Percentiles rank a stretch among this genome's conserved stretches.
These are phyloP conservation scores for Exobasidium rhododendri DNA, from an alignment of 1,284 basidiomycete genomes.

Conservation along the genomic window DNA sequence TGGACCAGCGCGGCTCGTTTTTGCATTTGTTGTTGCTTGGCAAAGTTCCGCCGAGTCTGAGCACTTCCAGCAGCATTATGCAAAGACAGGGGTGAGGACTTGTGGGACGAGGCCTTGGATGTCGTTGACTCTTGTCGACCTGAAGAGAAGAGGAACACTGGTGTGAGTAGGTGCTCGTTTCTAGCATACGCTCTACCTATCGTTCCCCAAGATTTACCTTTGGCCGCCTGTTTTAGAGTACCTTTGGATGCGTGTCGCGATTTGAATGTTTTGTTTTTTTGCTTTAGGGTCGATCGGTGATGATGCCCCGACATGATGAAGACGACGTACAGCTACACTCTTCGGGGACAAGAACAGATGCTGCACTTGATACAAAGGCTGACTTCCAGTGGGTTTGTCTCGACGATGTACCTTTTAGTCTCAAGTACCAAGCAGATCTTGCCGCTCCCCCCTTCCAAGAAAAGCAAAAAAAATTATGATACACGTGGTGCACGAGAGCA, in stretches of 20 bases:
- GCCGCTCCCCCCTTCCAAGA: no score
- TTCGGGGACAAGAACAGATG: no score
- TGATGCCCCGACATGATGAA: conserved; percentile 29
- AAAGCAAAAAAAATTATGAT: no score
- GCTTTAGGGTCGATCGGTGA: conserved; percentile 44
- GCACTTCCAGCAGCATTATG: conserved; percentile 39
- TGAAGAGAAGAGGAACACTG: conserved; percentile 1
- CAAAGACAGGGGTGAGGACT: conserved; percentile 32
- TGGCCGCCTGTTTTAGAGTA: conserved; percentile 35
- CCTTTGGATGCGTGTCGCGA: conserved; percentile 51
- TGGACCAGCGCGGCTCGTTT: conserved; percentile 41
- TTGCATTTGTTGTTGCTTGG: conserved; percentile 41
- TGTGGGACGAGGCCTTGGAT: conserved; percentile 30
- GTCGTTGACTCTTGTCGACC: conserved; percentile 19
- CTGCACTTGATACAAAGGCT: no score
- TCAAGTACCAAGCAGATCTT: no score
- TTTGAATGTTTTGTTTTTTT: conserved; percentile 52
- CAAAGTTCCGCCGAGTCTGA: conserved; percentile 43
- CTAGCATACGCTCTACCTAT: neutral
- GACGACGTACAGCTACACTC: no score
- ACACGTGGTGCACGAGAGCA: conserved; percentile 19
- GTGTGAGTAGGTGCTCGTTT: conserved; percentile 13
- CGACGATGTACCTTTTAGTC: no score
- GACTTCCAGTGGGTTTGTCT: no score
- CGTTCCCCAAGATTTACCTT: no score